Base-by-base conservation (phyloP, 2,329 filamentous ascomycete genomes). In the Monosporascus sp. region DNA sequence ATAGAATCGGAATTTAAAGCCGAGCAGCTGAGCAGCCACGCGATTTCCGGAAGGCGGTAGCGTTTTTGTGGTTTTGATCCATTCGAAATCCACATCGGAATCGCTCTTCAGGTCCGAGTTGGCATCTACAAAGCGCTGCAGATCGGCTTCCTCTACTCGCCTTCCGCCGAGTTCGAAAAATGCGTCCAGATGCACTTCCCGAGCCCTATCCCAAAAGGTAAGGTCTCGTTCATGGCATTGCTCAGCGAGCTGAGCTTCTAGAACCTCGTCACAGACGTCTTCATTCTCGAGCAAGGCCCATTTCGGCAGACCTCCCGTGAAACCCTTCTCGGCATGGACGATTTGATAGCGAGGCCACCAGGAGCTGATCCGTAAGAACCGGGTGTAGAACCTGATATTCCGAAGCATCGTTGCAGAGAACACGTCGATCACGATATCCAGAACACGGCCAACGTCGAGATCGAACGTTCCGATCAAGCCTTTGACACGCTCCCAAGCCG, bases 1-100 rank as follows among this genome's bases (percentile, higher is more conserved):
- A 67, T 99, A 99, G 70, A 96, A 99, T 16, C 90, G 89, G 49
- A 99, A 81, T 72, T 99, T 99, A 79, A 99, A 99, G 4, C 94
- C 94, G 16, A 99, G 84, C 3, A 99, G 81, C 68, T 97, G 94
- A 31, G 95, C 95, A 1, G 94, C 94, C 55, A 95, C 90, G 44
- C 87, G 84, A 68, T 97, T 99, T 31, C 95, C 94, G 31, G 82
- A 79, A 1, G 92, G 91, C 5, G 92, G 92, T 3, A 94, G 73
- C 0, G 90, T 95, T 52, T 86, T 87, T 3, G 93, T 97, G 55
- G 83, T 77, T 58, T 84, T 80, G 62, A 96, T 90, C 90, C 92
- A 97, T 60, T 87, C 69, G 17, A 71, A 67, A 44, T 67, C 66
- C 3, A 67, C 64, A 38, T 71, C 72, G 40, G 68, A 62, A 22